Evolutionary conservation across 805 yeast species (phyloP), one percentile per base, ranked within the genome.

Genomic region (Cyberlindnera galapagoensis): DNA sequence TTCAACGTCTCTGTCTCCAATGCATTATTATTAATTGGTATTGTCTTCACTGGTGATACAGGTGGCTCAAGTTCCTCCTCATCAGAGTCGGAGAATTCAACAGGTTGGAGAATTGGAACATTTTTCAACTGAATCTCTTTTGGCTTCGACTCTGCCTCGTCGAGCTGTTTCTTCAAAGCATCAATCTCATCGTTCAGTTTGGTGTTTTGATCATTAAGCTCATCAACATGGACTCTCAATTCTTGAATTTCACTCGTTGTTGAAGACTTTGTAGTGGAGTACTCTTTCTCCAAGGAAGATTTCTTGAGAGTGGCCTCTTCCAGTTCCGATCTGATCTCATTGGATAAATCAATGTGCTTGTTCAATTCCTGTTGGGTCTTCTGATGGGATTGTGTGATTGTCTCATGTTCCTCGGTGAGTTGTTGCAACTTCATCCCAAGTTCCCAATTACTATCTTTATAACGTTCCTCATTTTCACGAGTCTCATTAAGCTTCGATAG

Each of bases 201-300:
- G 42, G 77, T 82, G 54, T 80, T 80, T 48, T 79, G 87, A 45
- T 78, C 80, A 50, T 80, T 81, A 39, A 81, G 57, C 29, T 72
- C 78, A 20, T 66, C 67, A 28, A 80, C 71, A 28, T 72, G 67
- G 4, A 52, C 53, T 43, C 67, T 74, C 36, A 78, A 57, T 12
- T 67, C 74, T 18, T 56, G 56, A 7, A 74, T 44, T 35, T 77
- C 77, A 19, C 51, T 45, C 10, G 56, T 52, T 21, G 65, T 58
- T 13, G 62, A 49, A 1, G 40, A 36, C 24, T 67, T 65, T 11
- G 63, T 55, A 21, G 54, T 39, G 3, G 56, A 51, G 22, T 65
- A 58, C 25, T 67, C 66, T 11, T 59, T 55, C 27, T 59, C 58
- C 14, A 74, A 51, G 3, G 62, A 57, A 5, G 54, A 57, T 35